phyloP scores from a whole-genome alignment of 441 rosid genomes.

The Euphorbia neoarborescens region DNA sequence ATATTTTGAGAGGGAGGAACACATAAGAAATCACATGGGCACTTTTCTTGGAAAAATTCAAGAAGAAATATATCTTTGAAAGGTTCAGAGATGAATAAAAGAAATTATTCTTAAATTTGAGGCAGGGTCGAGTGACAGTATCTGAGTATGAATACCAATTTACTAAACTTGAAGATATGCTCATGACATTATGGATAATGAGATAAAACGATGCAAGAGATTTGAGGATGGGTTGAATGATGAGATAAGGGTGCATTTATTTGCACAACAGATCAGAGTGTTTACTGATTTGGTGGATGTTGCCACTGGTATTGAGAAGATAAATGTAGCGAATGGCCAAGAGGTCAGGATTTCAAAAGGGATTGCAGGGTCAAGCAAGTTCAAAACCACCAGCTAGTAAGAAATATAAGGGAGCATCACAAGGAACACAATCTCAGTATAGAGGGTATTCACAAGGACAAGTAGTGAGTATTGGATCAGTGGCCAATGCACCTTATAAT shows the following conservation, averaged over 20 bases:
- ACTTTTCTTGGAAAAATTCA: too few relatives aligned
- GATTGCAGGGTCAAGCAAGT: background rate
- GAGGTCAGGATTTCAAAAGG: background rate
- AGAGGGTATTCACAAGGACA: background rate
- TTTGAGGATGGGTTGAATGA: background rate
- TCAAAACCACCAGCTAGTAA: background rate
- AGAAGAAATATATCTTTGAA: too few relatives aligned
- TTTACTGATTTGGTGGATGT: background rate
- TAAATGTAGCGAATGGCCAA: background rate
- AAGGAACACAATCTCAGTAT: background rate
- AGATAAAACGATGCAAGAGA: background rate
- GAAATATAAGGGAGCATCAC: background rate
- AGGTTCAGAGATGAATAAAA: too few relatives aligned
- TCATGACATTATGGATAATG: background rate
- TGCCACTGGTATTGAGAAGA: background rate
- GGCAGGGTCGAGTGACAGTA: too few relatives aligned
- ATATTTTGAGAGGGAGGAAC: too few relatives aligned
- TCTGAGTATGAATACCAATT: too few relatives aligned
- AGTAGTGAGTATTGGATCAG: background rate
- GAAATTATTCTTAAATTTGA: too few relatives aligned
- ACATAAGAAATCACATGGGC: too few relatives aligned
- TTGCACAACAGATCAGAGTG: background rate
- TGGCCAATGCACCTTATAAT: background rate
- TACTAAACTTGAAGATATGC: too few relatives aligned
- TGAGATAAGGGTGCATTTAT: background rate